Base-by-base conservation (phyloP, 176 grass and related monocot genomes). In the Elaeis guineensis region DNA sequence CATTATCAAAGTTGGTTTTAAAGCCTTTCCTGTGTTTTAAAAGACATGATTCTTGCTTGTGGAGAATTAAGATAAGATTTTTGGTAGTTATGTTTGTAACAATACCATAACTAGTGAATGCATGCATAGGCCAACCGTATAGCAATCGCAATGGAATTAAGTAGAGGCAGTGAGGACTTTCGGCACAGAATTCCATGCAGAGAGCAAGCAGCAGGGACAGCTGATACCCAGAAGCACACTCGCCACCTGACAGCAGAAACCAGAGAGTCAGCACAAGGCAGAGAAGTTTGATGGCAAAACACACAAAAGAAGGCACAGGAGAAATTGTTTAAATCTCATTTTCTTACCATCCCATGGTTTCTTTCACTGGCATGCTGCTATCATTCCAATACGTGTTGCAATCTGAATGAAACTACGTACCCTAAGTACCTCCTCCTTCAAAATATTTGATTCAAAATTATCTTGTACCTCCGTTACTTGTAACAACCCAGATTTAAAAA, bases 401-500 rank as follows among this genome's bases (percentile, higher is more conserved):
- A 98, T 98, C 79, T 98, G 94, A 83, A 98, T 86, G 62, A 92
- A 89, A 77, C 88, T 98, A n/a, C n/a, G n/a, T n/a, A 25, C 94
- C 94, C 35, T 93, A 89, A 19, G 79, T 93, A 64, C 94, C 94
- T 88, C 86, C 56, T 92, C n/a, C n/a, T n/a, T 23, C 23, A 23
- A 23, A 23, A 35, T 9, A 35, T 9, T 35, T 9, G 32, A 3
- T 23, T 1, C 23, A 23, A 23, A 23, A 23, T 23, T 23, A 0
- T 23, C 23, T 23, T 69, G 69, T 64, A 98, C 94, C 94, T 98
- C 94, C n/a, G 85, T 80, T n/a, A n/a, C n/a, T n/a, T n/a, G n/a
- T n/a, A n/a, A n/a, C n/a, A n/a, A n/a, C n/a, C n/a, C n/a, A n/a
- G n/a, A n/a, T n/a, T n/a, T n/a, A n/a, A n/a, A n/a, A n/a, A n/a